Conservation (phyloP, 371 early-diverging fungal species). For the Apophysomyces sp. region DNA sequence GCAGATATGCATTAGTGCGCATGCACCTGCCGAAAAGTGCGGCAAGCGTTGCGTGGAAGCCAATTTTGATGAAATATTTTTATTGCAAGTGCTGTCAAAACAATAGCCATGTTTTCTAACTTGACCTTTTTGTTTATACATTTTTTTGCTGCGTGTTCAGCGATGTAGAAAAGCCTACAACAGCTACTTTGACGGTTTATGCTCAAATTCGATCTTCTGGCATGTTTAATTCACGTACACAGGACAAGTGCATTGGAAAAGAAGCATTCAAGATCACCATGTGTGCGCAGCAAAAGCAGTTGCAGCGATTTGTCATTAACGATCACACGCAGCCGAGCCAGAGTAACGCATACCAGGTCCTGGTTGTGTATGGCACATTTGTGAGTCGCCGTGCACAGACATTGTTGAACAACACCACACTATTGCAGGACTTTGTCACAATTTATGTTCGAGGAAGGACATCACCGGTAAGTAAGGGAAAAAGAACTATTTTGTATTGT, state of each 20-base stretch:
- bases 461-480: conserved; percentile 25
- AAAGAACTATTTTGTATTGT: not conserved
- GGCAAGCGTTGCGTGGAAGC: conserved; percentile 27
- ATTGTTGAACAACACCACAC: conserved; percentile 20
- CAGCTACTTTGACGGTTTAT: conserved; percentile 23
- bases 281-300: conserved; percentile 15
- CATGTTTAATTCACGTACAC: conserved; percentile 10
- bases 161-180: conserved; percentile 24
- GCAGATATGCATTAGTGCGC: conserved; percentile 20
- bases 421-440: conserved; percentile 29
- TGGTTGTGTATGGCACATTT: conserved; percentile 26
- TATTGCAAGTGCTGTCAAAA: conserved; percentile 22
- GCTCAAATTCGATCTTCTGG: conserved; percentile 13
- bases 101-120: too few relatives aligned
- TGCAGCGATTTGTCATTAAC: conserved; percentile 20
- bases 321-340: conserved; percentile 12
- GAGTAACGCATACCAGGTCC: conserved; percentile 18
- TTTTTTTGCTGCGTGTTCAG: conserved; percentile 3
- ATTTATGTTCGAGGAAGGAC: conserved; percentile 20
- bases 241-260: conserved; percentile 21
- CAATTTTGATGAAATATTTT: conserved; percentile 35
- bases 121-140: not conserved
- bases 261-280: conserved; percentile 14
- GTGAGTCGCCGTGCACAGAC: conserved; percentile 25
- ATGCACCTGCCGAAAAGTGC: conserved; percentile 19